phyloP scores from a whole-genome alignment of 805 yeast species.

The Lachancea sp. region DNA sequence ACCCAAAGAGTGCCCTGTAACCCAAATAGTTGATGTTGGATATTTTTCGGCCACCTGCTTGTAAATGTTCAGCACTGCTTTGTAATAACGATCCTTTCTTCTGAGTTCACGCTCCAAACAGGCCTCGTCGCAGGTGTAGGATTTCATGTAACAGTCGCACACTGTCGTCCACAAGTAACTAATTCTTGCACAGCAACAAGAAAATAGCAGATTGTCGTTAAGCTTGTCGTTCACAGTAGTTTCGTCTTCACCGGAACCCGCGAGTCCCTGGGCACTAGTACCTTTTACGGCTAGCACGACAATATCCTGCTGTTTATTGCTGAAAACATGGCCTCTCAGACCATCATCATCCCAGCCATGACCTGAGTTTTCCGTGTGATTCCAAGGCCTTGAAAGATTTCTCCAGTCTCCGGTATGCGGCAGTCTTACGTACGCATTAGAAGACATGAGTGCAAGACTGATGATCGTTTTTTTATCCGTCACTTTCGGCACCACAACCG shows the following conservation, averaged over 20 bases:
- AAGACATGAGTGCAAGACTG: slow-evolving; percentile 74
- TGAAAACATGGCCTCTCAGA: slow-evolving; percentile 85
- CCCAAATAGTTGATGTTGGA: slow-evolving; percentile 74
- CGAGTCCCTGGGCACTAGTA: slow-evolving; percentile 74
- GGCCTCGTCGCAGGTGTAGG: slow-evolving; percentile 82
- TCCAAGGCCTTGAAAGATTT: slow-evolving; percentile 60
- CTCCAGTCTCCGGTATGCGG: slow-evolving; percentile 85
- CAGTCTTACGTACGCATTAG: slow-evolving; percentile 79
- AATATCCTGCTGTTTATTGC: slow-evolving; percentile 46
- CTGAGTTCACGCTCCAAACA: slow-evolving; percentile 75
- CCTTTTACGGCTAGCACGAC: slow-evolving; percentile 85
- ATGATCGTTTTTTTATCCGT: slow-evolving; percentile 68
- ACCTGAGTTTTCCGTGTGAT: slow-evolving; percentile 43
- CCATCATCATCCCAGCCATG: slow-evolving; percentile 89
- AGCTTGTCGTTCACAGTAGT: slow-evolving; percentile 75
- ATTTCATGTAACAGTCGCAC: slow-evolving; percentile 81
- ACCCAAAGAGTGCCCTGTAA: slow-evolving; percentile 92
- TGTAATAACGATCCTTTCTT: slow-evolving; percentile 74
- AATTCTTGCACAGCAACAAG: slow-evolving; percentile 94
- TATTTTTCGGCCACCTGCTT: slow-evolving; percentile 60
- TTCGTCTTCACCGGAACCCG: slow-evolving; percentile 71
- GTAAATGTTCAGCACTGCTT: slow-evolving; percentile 71
- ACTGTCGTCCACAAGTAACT: slow-evolving; percentile 90
- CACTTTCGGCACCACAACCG: slow-evolving; percentile 62
- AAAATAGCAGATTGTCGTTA: slow-evolving; percentile 83